Evolutionary conservation across 2,329 filamentous ascomycete species (phyloP).

Genomic region (Cytospora chrysosperma): DNA sequence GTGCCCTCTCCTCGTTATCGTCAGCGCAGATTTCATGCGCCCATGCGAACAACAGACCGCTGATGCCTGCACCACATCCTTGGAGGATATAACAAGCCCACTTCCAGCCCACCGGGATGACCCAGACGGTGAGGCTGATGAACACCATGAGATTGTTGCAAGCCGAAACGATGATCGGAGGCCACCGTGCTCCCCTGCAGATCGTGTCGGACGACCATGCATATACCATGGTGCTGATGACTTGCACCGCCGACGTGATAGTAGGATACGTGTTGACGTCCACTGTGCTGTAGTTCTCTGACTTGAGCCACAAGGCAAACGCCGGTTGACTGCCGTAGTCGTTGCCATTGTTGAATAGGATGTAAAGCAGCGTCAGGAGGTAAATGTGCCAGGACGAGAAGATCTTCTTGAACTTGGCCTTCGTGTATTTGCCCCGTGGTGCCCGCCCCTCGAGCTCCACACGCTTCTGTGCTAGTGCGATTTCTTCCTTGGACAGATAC

Average conservation of each 20-base stretch:
- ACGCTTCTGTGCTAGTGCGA: conserved; percentile 39
- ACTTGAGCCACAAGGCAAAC: conserved; percentile 52
- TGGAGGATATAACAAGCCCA: conserved; percentile 62
- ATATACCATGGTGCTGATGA: conserved; percentile 60
- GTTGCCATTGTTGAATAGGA: conserved; percentile 63
- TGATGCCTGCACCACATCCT: conserved; percentile 50
- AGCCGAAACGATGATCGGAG: conserved; percentile 58
- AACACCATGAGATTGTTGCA: conserved; percentile 42
- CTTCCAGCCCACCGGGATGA: conserved; percentile 53
- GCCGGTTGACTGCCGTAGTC: conserved; percentile 50
- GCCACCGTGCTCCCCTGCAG: conserved; percentile 60
- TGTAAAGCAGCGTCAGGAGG: conserved; percentile 55
- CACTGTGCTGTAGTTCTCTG: conserved; percentile 40
- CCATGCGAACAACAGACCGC: conserved; percentile 48
- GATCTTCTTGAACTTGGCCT: conserved; percentile 57
- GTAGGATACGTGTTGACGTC: conserved; percentile 57
- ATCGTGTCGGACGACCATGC: conserved; percentile 66
- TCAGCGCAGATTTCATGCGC: conserved; percentile 50
- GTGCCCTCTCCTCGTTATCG: conserved; percentile 62
- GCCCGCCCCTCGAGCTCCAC: conserved; percentile 47
- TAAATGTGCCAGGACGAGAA: conserved; percentile 66
- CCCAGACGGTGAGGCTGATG: conserved; percentile 42
- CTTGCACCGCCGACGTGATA: conserved; percentile 52
- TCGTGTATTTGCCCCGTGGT: conserved; percentile 39
- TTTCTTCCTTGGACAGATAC: conserved; percentile 39